Conservation (phyloP, 1,284 basidiomycete species). For the Leccinum solheimii region DNA sequence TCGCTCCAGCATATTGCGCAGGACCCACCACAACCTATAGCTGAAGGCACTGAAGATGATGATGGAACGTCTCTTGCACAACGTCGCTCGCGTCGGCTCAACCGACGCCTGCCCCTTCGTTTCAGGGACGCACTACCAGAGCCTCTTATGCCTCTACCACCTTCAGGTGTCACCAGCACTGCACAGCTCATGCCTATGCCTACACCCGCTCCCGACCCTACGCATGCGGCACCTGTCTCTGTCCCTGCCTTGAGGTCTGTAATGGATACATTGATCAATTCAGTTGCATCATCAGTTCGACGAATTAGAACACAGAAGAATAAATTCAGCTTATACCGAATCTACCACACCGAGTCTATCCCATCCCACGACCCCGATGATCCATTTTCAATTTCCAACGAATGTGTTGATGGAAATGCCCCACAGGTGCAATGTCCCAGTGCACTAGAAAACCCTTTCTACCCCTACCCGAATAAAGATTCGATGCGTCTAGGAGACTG, state of each 20-base stretch:
- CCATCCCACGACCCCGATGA: background rate
- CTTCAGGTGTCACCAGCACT: background rate
- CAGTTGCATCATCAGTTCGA: background rate
- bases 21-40: background rate
- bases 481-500: background rate
- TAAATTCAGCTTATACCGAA: background rate
- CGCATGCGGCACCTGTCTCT: background rate
- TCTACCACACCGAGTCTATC: background rate
- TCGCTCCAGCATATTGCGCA: background rate
- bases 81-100: background rate
- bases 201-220: background rate
- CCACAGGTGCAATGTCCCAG: background rate
- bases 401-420: background rate
- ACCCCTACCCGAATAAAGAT: background rate
- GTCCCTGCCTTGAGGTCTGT: background rate
- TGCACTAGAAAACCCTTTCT: background rate
- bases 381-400: background rate
- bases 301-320: background rate
- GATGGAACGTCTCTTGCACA: background rate
- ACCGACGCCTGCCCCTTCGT: background rate
- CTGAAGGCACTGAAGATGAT: background rate
- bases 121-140: background rate
- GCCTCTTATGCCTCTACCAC: background rate
- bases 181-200: background rate
- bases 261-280: background rate